Evolutionary conservation across 2,329 filamentous ascomycete genomes (phyloP).

Genomic region (Lasiodiplodia hormozganensis): DNA sequence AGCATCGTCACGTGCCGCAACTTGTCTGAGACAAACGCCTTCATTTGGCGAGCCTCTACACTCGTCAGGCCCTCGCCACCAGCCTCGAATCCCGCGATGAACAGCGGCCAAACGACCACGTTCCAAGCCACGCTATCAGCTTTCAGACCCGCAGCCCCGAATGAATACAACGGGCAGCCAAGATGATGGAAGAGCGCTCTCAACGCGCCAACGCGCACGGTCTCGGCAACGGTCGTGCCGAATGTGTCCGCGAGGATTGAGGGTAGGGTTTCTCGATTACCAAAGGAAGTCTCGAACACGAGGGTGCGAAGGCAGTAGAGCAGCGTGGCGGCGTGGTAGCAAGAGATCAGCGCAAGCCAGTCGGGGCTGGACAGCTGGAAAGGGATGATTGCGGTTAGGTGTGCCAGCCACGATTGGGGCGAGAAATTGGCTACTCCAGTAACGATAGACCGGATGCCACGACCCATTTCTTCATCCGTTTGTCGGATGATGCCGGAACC

Average conservation of each 20-base stretch:
- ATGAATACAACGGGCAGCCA: not conserved
- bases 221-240: not conserved
- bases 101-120: not conserved
- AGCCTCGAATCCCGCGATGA: not conserved
- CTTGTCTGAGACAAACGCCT: not conserved
- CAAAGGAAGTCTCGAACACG: not conserved
- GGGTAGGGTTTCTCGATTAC: not conserved
- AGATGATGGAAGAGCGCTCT: not conserved
- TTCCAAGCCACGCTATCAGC: not conserved
- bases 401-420: not conserved
- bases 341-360: not conserved
- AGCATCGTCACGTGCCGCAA: not conserved
- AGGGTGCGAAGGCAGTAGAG: conserved; percentile 14
- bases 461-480: not conserved
- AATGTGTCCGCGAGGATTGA: not conserved
- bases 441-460: not conserved
- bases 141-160: not conserved
- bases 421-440: not conserved
- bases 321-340: conserved; percentile 3
- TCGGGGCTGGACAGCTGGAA: not conserved
- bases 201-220: not conserved
- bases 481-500: not conserved
- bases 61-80: not conserved
- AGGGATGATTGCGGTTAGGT: not conserved
- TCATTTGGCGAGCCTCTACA: not conserved